These are phyloP conservation scores for Boletus pseudo-olivaceus DNA, from an alignment of 768 basidiomycete species.

Conservation along the genomic window DNA sequence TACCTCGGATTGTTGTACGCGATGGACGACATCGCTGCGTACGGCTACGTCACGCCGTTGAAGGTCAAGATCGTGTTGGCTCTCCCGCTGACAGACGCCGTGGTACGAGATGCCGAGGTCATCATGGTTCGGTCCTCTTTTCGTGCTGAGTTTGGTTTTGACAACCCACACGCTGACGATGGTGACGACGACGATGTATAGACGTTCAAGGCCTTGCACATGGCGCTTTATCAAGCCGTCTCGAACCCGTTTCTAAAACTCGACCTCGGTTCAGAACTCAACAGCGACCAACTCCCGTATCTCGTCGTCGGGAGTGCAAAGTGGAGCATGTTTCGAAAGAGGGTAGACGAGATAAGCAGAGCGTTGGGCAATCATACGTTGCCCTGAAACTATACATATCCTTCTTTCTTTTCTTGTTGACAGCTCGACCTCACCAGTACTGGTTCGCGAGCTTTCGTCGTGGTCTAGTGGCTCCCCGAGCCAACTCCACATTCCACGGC, in stretches of 20 bases:
- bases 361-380: conserved; percentile 45
- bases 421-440: not conserved
- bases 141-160: not conserved
- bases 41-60: conserved; percentile 86
- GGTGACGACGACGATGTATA: conserved; percentile 27
- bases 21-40: conserved; percentile 92
- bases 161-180: not conserved
- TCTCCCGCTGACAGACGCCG: conserved; percentile 73
- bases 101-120: conserved; percentile 78
- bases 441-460: conserved; percentile 27
- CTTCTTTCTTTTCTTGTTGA: not conserved
- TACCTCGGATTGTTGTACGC: conserved; percentile 84
- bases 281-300: conserved; percentile 50
- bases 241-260: conserved; percentile 84
- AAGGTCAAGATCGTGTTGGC: conserved; percentile 86
- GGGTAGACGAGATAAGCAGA: conserved; percentile 72
- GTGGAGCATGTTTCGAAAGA: conserved; percentile 66
- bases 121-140: conserved; percentile 50
- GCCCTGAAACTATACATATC: conserved; percentile 12
- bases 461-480: conserved; percentile 24
- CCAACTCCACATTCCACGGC: conserved; percentile 22
- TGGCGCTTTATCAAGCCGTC: conserved; percentile 78
- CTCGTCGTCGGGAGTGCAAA: conserved; percentile 58
- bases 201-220: conserved; percentile 88
- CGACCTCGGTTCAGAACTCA: conserved; percentile 45